A percentile compares a stretch with the other conserved stretches of the same genome.
Conservation (phyloP, 208 protist genomes). For the Trypanosoma rangeli region DNA sequence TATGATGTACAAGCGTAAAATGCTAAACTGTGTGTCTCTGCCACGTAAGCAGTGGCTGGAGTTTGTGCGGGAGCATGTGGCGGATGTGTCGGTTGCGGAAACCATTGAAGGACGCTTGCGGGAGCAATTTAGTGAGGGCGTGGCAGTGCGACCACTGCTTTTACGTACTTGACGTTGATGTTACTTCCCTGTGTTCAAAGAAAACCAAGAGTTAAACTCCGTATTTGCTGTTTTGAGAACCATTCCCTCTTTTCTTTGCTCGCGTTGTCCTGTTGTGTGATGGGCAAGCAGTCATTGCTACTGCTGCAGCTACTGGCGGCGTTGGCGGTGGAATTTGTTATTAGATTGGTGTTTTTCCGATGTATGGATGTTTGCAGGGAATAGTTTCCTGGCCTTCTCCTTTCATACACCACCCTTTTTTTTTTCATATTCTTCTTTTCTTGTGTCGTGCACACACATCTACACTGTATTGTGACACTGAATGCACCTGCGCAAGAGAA, state of each 20-base stretch:
- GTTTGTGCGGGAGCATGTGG: slow-evolving; percentile 29
- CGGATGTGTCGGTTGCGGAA: slow-evolving; percentile 10
- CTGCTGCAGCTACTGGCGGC: too few species aligned
- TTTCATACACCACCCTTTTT: not conserved
- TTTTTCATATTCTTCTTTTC: slow-evolving; percentile 20
- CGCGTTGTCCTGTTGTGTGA: too few species aligned
- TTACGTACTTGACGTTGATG: not conserved
- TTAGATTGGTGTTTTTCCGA: too few species aligned
- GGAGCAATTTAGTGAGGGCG: slow-evolving; percentile 17
- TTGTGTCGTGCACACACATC: not conserved
- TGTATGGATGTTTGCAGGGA: too few species aligned
- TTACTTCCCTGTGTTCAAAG: not conserved
- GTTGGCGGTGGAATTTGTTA: too few species aligned
- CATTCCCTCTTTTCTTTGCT: not conserved
- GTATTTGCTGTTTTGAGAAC: too few species aligned
- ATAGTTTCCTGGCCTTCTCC: too few species aligned
- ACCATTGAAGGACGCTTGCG: slow-evolving; percentile 25
- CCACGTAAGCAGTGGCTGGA: slow-evolving; percentile 48
- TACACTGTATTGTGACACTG: not conserved
- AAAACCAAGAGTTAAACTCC: too few species aligned
- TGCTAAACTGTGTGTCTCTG: slow-evolving; percentile 37
- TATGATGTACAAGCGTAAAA: slow-evolving; percentile 71
- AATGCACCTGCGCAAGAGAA: slow-evolving; percentile 1
- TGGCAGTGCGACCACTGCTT: slow-evolving; percentile 28
- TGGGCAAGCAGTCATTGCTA: too few species aligned